These are phyloP conservation scores for Calocybe gangraenosa DNA, from an alignment of 768 basidiomycete species.

Conservation along the genomic window DNA sequence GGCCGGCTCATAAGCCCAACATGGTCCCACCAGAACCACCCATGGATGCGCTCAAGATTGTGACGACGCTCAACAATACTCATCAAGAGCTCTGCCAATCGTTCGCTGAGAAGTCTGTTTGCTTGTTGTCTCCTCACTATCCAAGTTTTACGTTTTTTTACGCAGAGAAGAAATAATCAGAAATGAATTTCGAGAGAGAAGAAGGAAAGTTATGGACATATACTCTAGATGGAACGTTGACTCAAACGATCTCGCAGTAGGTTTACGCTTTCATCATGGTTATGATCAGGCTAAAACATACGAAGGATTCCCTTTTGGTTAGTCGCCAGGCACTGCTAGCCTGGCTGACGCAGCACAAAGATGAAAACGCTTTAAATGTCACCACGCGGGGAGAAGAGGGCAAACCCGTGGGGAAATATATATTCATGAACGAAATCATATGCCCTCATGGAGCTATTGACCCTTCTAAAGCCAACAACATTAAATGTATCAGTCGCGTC, in stretches of 20 bases:
- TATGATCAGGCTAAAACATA: slow-evolving; percentile 1
- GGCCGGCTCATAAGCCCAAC: slow-evolving; percentile 12
- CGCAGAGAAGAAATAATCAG: slow-evolving; percentile 40
- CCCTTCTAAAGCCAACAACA: slow-evolving; percentile 51
- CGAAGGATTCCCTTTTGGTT: slow-evolving; percentile 51
- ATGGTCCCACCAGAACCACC: slow-evolving; percentile 36
- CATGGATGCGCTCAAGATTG: slow-evolving; percentile 45
- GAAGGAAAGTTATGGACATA: slow-evolving; percentile 53
- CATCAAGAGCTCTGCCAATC: slow-evolving; percentile 52
- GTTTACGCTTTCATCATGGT: background rate
- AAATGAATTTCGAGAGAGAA: slow-evolving; percentile 43
- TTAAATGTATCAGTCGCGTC: slow-evolving; percentile 69
- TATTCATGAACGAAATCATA: slow-evolving; percentile 42
- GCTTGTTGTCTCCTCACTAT: background rate
- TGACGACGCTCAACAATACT: slow-evolving; percentile 48
- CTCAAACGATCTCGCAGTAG: slow-evolving; percentile 38
- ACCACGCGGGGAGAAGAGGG: slow-evolving; percentile 5
- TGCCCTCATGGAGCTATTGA: slow-evolving; percentile 64
- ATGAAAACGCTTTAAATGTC: slow-evolving; percentile 16
- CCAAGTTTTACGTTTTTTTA: background rate
- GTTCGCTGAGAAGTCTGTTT: slow-evolving; percentile 43
- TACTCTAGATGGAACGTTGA: slow-evolving; percentile 59
- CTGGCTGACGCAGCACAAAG: slow-evolving; percentile 50
- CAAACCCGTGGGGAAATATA: slow-evolving; percentile 16
- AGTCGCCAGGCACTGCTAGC: slow-evolving; percentile 55